Evolutionary conservation across 805 yeast genomes (phyloP).

Genomic region (Saturnispora sekii): DNA sequence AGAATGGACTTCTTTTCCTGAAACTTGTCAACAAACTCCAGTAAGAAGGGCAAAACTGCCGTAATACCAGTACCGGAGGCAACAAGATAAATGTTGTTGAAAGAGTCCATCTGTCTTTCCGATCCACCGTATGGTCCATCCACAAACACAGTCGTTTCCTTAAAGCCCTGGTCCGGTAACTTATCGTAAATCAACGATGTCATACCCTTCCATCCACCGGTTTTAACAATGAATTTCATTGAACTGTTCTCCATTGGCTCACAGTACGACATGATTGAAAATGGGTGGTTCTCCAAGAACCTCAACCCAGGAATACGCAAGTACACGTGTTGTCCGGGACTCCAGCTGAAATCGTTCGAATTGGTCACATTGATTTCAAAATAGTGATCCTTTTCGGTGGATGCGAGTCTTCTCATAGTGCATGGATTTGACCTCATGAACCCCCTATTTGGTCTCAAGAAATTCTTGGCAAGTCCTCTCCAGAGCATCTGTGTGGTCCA

Average conservation of each 20-base stretch:
- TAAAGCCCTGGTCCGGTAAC: conserved; percentile 21
- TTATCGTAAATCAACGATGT: conserved; percentile 29
- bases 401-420: conserved; percentile 22
- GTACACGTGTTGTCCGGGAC: conserved; percentile 47
- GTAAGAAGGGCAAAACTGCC: conserved; percentile 35
- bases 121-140: conserved; percentile 57
- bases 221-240: conserved; percentile 36
- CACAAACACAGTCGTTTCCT: conserved; percentile 27
- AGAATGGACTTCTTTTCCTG: conserved; percentile 14
- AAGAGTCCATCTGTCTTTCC: conserved; percentile 34
- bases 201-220: conserved; percentile 33
- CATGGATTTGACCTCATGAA: conserved; percentile 23
- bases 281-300: conserved; percentile 47
- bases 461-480: conserved; percentile 36
- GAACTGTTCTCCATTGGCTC: conserved; percentile 17
- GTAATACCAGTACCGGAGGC: conserved; percentile 47
- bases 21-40: conserved; percentile 20
- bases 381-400: conserved; percentile 27
- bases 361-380: conserved; percentile 29
- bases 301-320: conserved; percentile 36
- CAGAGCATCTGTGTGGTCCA: conserved; percentile 42
- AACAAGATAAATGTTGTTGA: conserved; percentile 33
- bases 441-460: conserved; percentile 34
- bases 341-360: conserved; percentile 34
- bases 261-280: conserved; percentile 35